phyloP scores from a whole-genome alignment of 164 flowering plant genomes.

The Stephania yunnanensis region DNA sequence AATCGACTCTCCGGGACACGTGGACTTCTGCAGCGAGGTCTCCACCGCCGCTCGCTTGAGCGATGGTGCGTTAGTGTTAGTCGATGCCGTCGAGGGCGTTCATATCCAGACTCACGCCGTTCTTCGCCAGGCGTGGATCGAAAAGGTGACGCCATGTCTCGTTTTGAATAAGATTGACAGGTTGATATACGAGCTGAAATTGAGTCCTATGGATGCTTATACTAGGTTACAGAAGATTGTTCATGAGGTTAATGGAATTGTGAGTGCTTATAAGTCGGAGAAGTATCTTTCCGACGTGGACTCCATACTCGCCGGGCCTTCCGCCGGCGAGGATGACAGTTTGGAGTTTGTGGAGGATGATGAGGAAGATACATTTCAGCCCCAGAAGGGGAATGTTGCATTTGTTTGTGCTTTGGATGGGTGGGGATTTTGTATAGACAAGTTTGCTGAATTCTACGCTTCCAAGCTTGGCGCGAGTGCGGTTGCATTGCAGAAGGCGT shows the following conservation, averaged over 20 bases:
- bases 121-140: slow-evolving; percentile 81
- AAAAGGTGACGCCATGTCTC: slow-evolving; percentile 71
- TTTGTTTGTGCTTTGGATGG: slow-evolving; percentile 94
- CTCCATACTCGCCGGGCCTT: slow-evolving; percentile 50
- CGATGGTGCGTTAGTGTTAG: slow-evolving; percentile 76
- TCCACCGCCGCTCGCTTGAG: slow-evolving; percentile 87
- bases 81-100: slow-evolving; percentile 90
- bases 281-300: slow-evolving; percentile 91
- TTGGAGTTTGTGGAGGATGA: slow-evolving; percentile 66
- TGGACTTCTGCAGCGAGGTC: slow-evolving; percentile 94
- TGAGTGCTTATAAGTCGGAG: slow-evolving; percentile 76
- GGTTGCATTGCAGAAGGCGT: slow-evolving; percentile 48
- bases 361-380: slow-evolving; percentile 83
- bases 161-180: slow-evolving; percentile 88
- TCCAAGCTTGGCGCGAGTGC: slow-evolving; percentile 61
- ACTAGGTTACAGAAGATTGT: slow-evolving; percentile 57
- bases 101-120: slow-evolving; percentile 96
- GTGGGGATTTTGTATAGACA: slow-evolving; percentile 71
- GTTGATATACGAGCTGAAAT: slow-evolving; percentile 59
- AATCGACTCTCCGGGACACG: slow-evolving; percentile 91
- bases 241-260: slow-evolving; percentile 78
- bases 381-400: slow-evolving; percentile 88
- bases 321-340: slow-evolving; percentile 33
- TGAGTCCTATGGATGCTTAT: slow-evolving; percentile 80
- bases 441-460: slow-evolving; percentile 77